phyloP scores from a whole-genome alignment of 1,139 yeast species.

The Pneumocystis sp. region DNA sequence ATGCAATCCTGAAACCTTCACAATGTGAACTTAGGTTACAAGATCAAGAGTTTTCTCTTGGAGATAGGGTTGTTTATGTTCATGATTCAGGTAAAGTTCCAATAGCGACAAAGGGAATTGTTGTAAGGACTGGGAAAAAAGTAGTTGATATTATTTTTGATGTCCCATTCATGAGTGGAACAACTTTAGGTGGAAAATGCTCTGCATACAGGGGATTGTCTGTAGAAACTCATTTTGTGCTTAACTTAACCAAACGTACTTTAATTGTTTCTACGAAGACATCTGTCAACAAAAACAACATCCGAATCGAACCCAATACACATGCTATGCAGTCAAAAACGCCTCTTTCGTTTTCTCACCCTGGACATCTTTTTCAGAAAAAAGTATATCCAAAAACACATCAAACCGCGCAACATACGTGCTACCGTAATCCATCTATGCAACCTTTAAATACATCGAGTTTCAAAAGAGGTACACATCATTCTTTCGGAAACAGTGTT shows the following conservation, averaged over 20 bases:
- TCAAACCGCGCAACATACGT: background rate
- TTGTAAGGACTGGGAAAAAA: conserved; percentile 52
- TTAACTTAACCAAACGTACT: conserved; percentile 52
- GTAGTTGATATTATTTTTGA: conserved; percentile 67
- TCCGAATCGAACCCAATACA: background rate
- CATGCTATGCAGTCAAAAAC: background rate
- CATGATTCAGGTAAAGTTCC: conserved; percentile 87
- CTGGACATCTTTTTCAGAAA: background rate
- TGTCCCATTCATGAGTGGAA: conserved; percentile 66
- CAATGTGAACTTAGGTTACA: conserved; percentile 59
- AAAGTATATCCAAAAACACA: background rate
- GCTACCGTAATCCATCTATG: background rate
- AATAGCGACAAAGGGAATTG: conserved; percentile 75
- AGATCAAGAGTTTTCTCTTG: conserved; percentile 63
- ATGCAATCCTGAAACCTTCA: conserved; percentile 65
- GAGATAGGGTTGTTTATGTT: conserved; percentile 79
- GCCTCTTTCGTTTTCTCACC: background rate
- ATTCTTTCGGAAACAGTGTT: background rate
- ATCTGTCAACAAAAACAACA: background rate
- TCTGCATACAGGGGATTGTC: conserved; percentile 67
- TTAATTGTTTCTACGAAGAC: conserved; percentile 11
- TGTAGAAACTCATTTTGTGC: conserved; percentile 65
- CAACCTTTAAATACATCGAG: background rate
- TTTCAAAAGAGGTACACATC: background rate
- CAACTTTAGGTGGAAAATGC: conserved; percentile 62